Evolutionary conservation across 2,329 filamentous ascomycete genomes (phyloP).

Genomic region (Ceratocystis papillata): DNA sequence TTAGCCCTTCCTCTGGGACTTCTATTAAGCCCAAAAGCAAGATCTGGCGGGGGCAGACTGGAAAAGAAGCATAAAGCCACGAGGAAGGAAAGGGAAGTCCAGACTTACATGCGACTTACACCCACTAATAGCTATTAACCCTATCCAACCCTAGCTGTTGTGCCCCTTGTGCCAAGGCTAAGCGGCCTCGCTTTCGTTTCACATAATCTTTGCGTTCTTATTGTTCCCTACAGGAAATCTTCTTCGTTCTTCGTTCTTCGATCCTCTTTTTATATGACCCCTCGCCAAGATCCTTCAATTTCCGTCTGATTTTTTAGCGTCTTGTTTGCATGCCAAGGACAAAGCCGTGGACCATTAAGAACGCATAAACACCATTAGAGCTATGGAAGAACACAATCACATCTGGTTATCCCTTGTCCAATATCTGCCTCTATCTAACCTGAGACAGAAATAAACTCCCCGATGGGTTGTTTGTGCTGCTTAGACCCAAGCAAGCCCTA

Average conservation of each 20-base stretch:
- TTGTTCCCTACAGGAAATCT: not conserved
- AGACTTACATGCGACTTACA: not conserved
- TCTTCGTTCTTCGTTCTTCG: not conserved
- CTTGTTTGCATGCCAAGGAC: not conserved
- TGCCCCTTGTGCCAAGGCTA: not conserved
- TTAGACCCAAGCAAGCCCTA: not conserved
- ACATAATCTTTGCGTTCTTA: not conserved
- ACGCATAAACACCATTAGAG: not conserved
- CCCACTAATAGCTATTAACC: not conserved
- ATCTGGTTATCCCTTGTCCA: too few species aligned
- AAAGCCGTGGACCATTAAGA: not conserved
- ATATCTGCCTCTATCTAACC: not conserved
- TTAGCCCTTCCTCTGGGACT: not conserved
- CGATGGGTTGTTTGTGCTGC: not conserved
- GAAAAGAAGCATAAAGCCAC: too few species aligned
- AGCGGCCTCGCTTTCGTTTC: conserved; percentile 2
- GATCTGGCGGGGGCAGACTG: too few species aligned
- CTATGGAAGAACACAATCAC: not conserved
- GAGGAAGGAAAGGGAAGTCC: not conserved
- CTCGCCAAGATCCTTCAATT: conserved; percentile 6
- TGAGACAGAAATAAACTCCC: not conserved
- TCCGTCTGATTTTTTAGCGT: conserved; percentile 2
- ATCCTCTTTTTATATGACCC: not conserved
- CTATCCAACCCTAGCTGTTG: not conserved
- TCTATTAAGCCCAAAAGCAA: too few species aligned